phyloP scores from a whole-genome alignment of 768 basidiomycete genomes.

The Cantharellus cinnabarinus region DNA sequence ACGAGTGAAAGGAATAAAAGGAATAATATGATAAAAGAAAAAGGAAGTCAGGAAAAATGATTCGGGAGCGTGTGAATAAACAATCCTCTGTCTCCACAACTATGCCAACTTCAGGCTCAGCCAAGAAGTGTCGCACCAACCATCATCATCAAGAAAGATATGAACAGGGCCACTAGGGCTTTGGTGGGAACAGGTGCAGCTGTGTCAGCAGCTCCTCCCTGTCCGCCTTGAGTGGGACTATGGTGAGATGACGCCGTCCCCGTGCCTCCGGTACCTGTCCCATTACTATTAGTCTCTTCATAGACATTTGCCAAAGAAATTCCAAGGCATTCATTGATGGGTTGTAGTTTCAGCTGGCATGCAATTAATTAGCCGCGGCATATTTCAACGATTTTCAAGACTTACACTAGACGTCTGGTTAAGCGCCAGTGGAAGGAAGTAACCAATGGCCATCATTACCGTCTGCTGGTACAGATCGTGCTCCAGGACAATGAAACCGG shows the following conservation, averaged over 20 bases:
- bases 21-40: too few species aligned
- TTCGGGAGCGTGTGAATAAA: too few species aligned
- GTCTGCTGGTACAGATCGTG: conserved; percentile 54
- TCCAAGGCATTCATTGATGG: conserved; percentile 50
- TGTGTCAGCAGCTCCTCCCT: background rate
- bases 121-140: too few species aligned
- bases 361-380: background rate
- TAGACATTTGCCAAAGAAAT: conserved; percentile 43
- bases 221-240: background rate
- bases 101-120: too few species aligned
- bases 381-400: background rate
- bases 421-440: conserved; percentile 22
- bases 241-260: background rate
- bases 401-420: background rate
- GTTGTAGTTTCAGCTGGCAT: conserved; percentile 38
- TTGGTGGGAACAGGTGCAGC: too few species aligned
- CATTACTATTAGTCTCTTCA: conserved; percentile 63
- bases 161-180: too few species aligned
- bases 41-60: too few species aligned
- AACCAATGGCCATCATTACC: conserved; percentile 27
- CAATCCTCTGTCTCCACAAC: too few species aligned
- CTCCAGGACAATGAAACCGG: conserved; percentile 70
- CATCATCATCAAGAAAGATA: too few species aligned
- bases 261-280: background rate
- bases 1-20: too few species aligned